Base-by-base conservation (phyloP, 345 rosid genomes). In the Corchorus olitorius region DNA sequence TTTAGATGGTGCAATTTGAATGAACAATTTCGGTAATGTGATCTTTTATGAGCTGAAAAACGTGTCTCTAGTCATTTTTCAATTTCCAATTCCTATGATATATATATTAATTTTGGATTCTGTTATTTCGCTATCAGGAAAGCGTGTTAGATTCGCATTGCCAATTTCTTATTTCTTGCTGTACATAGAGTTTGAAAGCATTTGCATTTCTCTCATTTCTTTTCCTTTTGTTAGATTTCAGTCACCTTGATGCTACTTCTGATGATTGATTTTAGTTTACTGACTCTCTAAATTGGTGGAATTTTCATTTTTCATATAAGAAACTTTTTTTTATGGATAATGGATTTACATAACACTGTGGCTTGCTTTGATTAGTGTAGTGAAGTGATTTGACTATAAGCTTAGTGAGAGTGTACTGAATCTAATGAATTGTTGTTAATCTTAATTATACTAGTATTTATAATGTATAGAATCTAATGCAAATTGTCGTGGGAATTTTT, bases 1-100 rank as follows among this genome's bases (percentile, higher is more conserved):
- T 1, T 56, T 20, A 39, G 64, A 19, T 37, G 35, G 33, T 72
- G 49, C 0, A 48, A 61, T 56, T 16, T 46, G 56, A 48, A 66
- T 80, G 75, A 58, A 27, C 27, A 27, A 60, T 35, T 54, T 61
- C 11, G 74, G 10, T 56, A 70, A 58, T 59, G 70, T 33, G 45
- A 62, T 76, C 45, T 27, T 12, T 53, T 14, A n/a, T 70, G 60
- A 46, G 60, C 66, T n/a, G 73, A 50, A 66, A 41, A 75, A 27
- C 27, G 27, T 37, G 62, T 77, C 41, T 33, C 33, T 63, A 2
- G 67, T 39, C 2, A 10, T 50, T 46, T 52, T 53, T 20, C 9
- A 22, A 39, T 19, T 59, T 50, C 4, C 27, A 15, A 35, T 65
- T 65, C 27, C 27, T 66, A 48, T 39, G 19, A 3, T 39, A 6